A percentile compares a stretch with the other conserved stretches of the same genome.
phyloP scores from a whole-genome alignment of 805 yeast genomes.

The Ogataea allantospora region DNA sequence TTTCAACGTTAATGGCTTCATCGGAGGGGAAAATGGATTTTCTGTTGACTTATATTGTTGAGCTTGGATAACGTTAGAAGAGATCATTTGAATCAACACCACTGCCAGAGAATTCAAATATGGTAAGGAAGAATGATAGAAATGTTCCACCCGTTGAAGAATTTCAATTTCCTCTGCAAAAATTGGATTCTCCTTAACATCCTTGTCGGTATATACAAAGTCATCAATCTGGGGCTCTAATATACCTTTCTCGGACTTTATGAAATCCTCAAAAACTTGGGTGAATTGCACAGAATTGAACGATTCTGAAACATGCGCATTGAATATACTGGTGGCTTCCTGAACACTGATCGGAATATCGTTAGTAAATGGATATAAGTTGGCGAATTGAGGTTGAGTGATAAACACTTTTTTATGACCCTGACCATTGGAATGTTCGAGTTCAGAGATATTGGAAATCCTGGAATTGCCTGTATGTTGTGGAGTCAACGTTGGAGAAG shows the following conservation, averaged over 20 bases:
- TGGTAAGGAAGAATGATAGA: conserved; percentile 53
- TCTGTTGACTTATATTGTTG: conserved; percentile 23
- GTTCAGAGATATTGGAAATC: conserved; percentile 28
- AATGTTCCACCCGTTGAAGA: conserved; percentile 55
- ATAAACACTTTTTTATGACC: conserved; percentile 33
- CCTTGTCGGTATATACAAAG: conserved; percentile 28
- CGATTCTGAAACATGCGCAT: conserved; percentile 60
- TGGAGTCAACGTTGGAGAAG: conserved; percentile 72
- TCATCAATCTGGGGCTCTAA: not conserved
- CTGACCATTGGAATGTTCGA: conserved; percentile 32
- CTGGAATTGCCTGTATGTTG: conserved; percentile 33
- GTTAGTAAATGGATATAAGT: conserved; percentile 30
- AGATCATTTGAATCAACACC: conserved; percentile 63
- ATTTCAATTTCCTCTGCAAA: conserved; percentile 38
- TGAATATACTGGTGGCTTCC: conserved; percentile 74
- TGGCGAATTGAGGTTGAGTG: conserved; percentile 34
- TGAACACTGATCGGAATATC: conserved; percentile 69
- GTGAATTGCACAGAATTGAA: conserved; percentile 70
- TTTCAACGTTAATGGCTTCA: conserved; percentile 22
- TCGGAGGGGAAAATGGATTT: conserved; percentile 3
- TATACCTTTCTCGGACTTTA: conserved; percentile 54
- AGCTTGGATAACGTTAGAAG: conserved; percentile 40
- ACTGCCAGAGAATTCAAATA: conserved; percentile 61
- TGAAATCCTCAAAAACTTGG: conserved; percentile 66
- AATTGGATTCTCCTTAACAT: conserved; percentile 35